Base-by-base conservation (phyloP, 176 grass and related monocot species). In the Pontederia crassipes region DNA sequence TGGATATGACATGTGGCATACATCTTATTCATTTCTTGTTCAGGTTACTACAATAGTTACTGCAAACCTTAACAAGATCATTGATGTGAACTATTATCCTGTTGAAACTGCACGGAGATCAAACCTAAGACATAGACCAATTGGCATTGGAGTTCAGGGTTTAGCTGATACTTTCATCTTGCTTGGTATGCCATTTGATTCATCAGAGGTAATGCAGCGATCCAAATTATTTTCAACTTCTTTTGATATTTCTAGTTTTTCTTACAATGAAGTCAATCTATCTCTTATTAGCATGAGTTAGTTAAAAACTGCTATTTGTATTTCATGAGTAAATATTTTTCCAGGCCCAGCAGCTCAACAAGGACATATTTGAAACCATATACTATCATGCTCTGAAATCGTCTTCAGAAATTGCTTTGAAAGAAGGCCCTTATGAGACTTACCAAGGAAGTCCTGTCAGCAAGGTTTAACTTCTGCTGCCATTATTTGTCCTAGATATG, bases 161-260 rank as follows among this genome's bases (percentile, higher is more conserved):
- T 61, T 99, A 58, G 88, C 94, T 46, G 94, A 99, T 75, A 86
- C 94, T 52, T 93, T 99, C 71, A 93, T 99, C 60, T 81, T 99
- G 52, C 88, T 93, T 53, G 94, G 94, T 74, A 93, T 99, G 94
- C 74, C 94, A 72, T 99, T 99, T 79, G 94, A 99, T 77, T 93
- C 88, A 50, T 49, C 74, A 32, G 85, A 93, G 94, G 94, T 96
- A 74, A 52, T 24, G 20, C 20, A 24, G 20, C 1, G 20, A 24
- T 24, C 20, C 20, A 24, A 24, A 24, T 24, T 24, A 24, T 24
- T 0, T 24, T 24, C 20, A 24, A 24, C 20, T 24, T 24, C 10
- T 76, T 62, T 55, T 57, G 55, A 61, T n/a, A 55, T 28, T 24
- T 73, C 20, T 24, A 24, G 20, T 24, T 24, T 24, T 24, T 24